Percentiles rank a stretch among this genome's conserved stretches.
Conservation (phyloP, 2,329 filamentous ascomycete species). For the Didymella pomorum region DNA sequence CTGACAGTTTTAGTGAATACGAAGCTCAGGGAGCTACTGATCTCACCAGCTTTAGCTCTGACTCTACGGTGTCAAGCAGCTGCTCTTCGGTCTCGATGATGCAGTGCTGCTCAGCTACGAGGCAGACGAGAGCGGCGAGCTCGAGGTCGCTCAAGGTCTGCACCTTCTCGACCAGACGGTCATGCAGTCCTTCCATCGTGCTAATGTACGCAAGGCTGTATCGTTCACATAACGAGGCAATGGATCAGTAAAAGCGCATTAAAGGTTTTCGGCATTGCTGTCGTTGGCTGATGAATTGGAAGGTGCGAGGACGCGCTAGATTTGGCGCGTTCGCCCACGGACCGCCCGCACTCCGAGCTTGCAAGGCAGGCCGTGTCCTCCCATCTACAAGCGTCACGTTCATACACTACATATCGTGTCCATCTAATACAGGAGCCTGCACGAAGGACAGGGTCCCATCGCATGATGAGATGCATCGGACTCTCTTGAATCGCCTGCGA, state of each 20-base stretch:
- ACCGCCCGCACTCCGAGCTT: background rate
- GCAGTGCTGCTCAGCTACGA: slow-evolving; percentile 85
- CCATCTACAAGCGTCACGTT: background rate
- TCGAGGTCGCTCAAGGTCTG: slow-evolving; percentile 86
- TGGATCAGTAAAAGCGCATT: background rate
- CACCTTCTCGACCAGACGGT: slow-evolving; percentile 65
- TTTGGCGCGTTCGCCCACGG: background rate
- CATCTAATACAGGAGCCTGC: background rate
- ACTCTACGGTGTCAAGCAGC: slow-evolving; percentile 71
- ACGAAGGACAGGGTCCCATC: background rate
- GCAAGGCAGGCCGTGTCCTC: background rate
- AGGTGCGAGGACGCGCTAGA: slow-evolving; percentile 1
- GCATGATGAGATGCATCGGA: background rate
- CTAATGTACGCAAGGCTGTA: too few relatives aligned
- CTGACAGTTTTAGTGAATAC: slow-evolving; percentile 52
- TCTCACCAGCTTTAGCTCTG: slow-evolving; percentile 74
- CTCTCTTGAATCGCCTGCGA: background rate
- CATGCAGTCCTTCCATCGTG: slow-evolving; percentile 33
- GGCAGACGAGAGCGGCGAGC: slow-evolving; percentile 81
- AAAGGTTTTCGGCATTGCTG: background rate
- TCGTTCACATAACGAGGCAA: slow-evolving; percentile 1
- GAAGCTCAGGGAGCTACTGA: too few relatives aligned
- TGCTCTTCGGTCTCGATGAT: slow-evolving; percentile 77
- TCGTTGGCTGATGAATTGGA: background rate
- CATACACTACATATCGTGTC: background rate